Conservation (phyloP, 805 yeast species). For the Soucietia sequanensis region DNA sequence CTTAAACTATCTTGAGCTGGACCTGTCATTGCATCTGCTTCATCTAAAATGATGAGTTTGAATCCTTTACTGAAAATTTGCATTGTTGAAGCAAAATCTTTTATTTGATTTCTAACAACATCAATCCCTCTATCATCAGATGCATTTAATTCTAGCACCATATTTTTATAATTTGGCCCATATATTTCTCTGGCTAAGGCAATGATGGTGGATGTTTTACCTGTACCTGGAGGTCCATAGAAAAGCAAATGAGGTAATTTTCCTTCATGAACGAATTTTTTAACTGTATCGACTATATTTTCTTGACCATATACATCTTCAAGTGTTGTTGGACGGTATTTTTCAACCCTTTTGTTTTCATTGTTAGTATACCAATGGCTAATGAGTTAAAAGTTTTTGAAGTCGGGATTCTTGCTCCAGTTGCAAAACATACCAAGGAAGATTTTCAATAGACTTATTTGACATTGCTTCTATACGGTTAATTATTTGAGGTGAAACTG, state of each 20-base stretch:
- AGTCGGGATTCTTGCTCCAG: too few relatives aligned
- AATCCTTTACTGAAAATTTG: conserved; percentile 87
- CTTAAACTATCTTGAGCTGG: conserved; percentile 83
- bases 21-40: conserved; percentile 92
- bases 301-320: conserved; percentile 92
- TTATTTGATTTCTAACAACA: conserved; percentile 96
- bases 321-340: conserved; percentile 81
- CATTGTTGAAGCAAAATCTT: conserved; percentile 92
- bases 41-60: conserved; percentile 89
- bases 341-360: conserved; percentile 68
- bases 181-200: conserved; percentile 86
- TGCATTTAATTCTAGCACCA: conserved; percentile 94
- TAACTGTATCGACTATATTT: conserved; percentile 80
- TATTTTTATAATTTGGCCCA: conserved; percentile 76
- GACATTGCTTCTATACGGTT: too few relatives aligned
- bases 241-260: conserved; percentile 87
- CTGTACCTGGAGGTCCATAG: conserved; percentile 96
- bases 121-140: conserved; percentile 97
- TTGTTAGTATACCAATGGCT: neutral
- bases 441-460: conserved; percentile 36
- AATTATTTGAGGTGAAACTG: too few relatives aligned
- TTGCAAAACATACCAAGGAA: conserved; percentile 55
- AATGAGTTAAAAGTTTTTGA: neutral
- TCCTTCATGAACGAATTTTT: conserved; percentile 79
- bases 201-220: conserved; percentile 84